These are phyloP conservation scores for Ophiobolus disseminans DNA, from an alignment of 2,329 filamentous ascomycete species.

Conservation along the genomic window DNA sequence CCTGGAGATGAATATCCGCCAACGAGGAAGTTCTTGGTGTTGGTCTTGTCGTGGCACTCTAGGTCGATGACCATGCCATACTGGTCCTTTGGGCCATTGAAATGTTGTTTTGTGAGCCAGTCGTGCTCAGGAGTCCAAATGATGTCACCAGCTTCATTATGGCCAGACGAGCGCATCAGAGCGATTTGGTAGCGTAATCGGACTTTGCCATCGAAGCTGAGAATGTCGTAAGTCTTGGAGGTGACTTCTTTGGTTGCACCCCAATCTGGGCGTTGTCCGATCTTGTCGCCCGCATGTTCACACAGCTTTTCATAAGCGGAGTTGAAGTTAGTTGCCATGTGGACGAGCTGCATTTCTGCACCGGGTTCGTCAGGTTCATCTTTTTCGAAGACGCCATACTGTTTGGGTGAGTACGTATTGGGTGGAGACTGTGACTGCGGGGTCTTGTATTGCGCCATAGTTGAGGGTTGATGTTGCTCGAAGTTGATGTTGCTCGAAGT, in stretches of 20 bases:
- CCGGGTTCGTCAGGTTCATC: not conserved
- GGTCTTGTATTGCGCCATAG: not conserved
- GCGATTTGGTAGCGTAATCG: constrained; percentile 9
- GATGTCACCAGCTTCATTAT: not conserved
- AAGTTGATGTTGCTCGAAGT: not conserved
- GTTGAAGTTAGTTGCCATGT: constrained; percentile 1
- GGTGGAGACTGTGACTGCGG: not conserved
- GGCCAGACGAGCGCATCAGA: not conserved
- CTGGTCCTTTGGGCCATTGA: not conserved
- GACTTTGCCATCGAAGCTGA: not conserved
- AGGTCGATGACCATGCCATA: constrained; percentile 8
- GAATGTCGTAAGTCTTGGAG: constrained; percentile 8
- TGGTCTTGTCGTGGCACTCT: not conserved
- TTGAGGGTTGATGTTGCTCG: not conserved
- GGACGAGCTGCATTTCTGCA: not conserved
- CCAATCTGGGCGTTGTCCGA: constrained; percentile 5
- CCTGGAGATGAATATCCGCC: constrained; percentile 4
- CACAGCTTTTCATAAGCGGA: constrained; percentile 6
- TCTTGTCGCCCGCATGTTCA: not conserved
- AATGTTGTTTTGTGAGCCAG: not conserved
- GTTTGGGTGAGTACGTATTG: not conserved
- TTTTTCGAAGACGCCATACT: not conserved
- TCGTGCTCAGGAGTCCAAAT: not conserved
- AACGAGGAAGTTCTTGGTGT: constrained; percentile 1
- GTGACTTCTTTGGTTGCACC: constrained; percentile 3